A percentile compares a stretch with the other conserved stretches of the same genome.
Conservation (phyloP, 371 early-diverging fungal genomes). For the Rhizopus microsporus region DNA sequence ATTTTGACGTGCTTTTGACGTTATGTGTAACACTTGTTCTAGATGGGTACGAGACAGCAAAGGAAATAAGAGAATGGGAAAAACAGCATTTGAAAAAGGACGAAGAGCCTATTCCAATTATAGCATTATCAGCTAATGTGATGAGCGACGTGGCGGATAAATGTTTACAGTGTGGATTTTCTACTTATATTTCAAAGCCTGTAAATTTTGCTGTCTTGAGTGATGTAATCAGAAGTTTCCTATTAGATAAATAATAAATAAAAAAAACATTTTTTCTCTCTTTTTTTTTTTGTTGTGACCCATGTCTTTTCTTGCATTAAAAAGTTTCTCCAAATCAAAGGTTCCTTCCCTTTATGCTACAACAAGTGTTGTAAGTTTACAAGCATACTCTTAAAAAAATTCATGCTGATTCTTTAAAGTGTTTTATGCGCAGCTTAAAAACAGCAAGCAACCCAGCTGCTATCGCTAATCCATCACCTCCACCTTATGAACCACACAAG, state of each 20-base stretch:
- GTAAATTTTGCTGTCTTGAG: constrained; percentile 66
- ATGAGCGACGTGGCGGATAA: constrained; percentile 63
- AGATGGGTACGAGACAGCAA: constrained; percentile 66
- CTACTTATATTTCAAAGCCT: constrained; percentile 65
- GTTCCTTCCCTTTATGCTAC: background rate
- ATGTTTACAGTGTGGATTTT: constrained; percentile 58
- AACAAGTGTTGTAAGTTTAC: background rate
- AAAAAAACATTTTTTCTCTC: background rate
- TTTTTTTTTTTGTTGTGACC: background rate
- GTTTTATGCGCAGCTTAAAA: constrained; percentile 10
- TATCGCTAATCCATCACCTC: background rate
- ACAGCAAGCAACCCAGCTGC: constrained; percentile 4
- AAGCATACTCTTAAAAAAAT: background rate
- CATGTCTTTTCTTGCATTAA: constrained; percentile 2
- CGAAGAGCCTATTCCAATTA: constrained; percentile 53
- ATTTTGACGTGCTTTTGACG: constrained; percentile 1
- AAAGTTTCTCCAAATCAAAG: background rate
- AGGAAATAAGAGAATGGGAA: constrained; percentile 62
- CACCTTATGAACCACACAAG: constrained; percentile 20
- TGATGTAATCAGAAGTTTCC: constrained; percentile 57
- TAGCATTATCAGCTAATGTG: constrained; percentile 68
- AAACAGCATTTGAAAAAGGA: constrained; percentile 30
- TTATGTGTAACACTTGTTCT: constrained; percentile 5
- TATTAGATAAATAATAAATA: constrained; percentile 17
- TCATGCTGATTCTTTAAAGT: constrained; percentile 7